Conservation (phyloP, 495 filamentous ascomycete species). For the Parmelia sp. region DNA sequence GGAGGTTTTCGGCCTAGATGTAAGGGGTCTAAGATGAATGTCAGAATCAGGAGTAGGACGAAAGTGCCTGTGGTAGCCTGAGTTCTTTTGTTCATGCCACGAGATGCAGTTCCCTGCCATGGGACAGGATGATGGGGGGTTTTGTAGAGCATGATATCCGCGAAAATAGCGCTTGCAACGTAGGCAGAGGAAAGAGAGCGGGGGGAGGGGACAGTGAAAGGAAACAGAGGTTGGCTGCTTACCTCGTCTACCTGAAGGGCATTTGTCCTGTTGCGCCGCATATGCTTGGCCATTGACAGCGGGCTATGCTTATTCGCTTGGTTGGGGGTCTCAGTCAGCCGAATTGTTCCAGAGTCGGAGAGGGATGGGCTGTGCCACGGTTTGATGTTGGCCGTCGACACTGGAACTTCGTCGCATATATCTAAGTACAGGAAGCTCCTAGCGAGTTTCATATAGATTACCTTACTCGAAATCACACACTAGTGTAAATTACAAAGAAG, state of each 20-base stretch:
- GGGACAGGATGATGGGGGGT: not conserved
- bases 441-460: too few species aligned
- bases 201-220: not conserved
- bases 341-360: not conserved
- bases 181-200: not conserved
- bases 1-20: not conserved
- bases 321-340: not conserved
- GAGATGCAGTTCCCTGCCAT: not conserved
- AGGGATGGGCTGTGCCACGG: too few species aligned
- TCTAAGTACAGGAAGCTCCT: too few species aligned
- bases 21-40: not conserved
- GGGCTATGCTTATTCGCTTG: too few species aligned
- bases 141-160: not conserved
- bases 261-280: not conserved
- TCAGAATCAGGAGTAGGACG: not conserved
- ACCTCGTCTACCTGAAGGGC: not conserved
- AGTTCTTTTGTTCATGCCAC: not conserved
- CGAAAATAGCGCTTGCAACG: not conserved
- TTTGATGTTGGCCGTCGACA: too few species aligned
- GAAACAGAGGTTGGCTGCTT: not conserved
- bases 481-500: too few species aligned
- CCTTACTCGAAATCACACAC: too few species aligned
- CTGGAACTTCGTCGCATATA: too few species aligned
- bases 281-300: not conserved
- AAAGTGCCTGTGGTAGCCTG: not conserved